Percentiles rank a stretch among this genome's conserved stretches.
Evolutionary conservation across 805 yeast species (phyloP).

Genomic region (Candida takata): DNA sequence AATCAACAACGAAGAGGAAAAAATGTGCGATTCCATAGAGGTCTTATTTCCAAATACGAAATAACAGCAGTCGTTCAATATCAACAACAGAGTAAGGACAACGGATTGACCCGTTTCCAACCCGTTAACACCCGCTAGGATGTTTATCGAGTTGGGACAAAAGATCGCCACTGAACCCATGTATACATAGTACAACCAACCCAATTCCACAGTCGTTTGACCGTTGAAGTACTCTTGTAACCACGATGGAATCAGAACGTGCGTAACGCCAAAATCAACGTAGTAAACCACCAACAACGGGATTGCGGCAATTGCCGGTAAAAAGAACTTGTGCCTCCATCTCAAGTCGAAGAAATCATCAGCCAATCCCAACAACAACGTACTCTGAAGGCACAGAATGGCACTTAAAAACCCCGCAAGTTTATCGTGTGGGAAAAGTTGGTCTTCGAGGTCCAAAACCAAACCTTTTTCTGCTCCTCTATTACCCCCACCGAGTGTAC

Average conservation of each 20-base stretch:
- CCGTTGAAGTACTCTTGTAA: slow-evolving; percentile 40
- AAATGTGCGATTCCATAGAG: slow-evolving; percentile 67
- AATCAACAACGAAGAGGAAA: slow-evolving; percentile 69
- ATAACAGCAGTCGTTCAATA: slow-evolving; percentile 74
- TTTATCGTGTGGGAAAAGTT: slow-evolving; percentile 68
- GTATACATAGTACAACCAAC: slow-evolving; percentile 72
- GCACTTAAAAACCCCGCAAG: slow-evolving; percentile 84
- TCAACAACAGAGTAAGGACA: slow-evolving; percentile 61
- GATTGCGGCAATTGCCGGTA: slow-evolving; percentile 91
- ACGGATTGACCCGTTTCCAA: slow-evolving; percentile 93
- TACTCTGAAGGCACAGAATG: slow-evolving; percentile 73
- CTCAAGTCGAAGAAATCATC: slow-evolving; percentile 94
- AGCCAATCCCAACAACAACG: slow-evolving; percentile 78
- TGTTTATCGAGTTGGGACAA: slow-evolving; percentile 93
- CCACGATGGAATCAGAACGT: slow-evolving; percentile 67
- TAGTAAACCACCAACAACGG: slow-evolving; percentile 89
- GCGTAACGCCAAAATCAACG: slow-evolving; percentile 89
- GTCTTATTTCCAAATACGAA: slow-evolving; percentile 35
- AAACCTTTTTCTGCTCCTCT: slow-evolving; percentile 36
- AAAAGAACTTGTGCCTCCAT: slow-evolving; percentile 95
- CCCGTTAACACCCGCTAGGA: slow-evolving; percentile 94
- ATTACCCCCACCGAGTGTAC: slow-evolving; percentile 53
- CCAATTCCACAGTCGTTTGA: slow-evolving; percentile 53
- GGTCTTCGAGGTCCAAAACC: slow-evolving; percentile 5
- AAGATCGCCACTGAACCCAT: slow-evolving; percentile 91